These are phyloP conservation scores for Ceratocystis destructans DNA, from an alignment of 2,329 filamentous ascomycete species.

Conservation along the genomic window DNA sequence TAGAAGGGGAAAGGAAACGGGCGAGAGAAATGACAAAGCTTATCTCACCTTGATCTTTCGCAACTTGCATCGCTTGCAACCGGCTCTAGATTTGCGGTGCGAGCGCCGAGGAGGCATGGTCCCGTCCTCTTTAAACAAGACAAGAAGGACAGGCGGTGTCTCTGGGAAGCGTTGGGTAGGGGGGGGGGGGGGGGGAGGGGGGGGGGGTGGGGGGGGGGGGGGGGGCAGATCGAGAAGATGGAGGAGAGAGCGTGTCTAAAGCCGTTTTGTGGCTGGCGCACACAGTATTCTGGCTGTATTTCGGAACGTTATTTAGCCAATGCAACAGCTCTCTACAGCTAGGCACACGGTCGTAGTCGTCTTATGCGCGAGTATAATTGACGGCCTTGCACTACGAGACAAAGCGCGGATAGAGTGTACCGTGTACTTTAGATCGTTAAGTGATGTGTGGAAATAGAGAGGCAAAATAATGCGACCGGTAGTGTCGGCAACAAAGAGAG, in stretches of 20 bases:
- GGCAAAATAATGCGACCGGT: background rate
- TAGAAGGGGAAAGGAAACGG: background rate
- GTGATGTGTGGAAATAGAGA: background rate
- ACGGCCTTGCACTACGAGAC: no score
- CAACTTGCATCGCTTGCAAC: conserved; percentile 51
- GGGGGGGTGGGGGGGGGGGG: background rate
- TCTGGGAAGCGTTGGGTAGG: background rate
- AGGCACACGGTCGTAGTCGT: background rate
- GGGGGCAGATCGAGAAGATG: background rate
- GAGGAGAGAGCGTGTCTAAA: background rate
- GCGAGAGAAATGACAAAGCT: background rate
- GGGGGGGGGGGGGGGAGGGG: background rate
- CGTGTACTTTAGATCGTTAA: background rate
- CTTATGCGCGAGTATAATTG: no score
- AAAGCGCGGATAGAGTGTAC: no score
- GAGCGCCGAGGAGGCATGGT: conserved; percentile 51
- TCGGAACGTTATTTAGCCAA: no score
- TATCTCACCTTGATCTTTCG: conserved; percentile 52
- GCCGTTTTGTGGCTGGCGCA: background rate
- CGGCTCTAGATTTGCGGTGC: conserved; percentile 56
- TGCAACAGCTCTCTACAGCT: background rate
- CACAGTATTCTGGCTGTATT: background rate
- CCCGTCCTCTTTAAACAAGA: background rate
- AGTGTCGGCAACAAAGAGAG: background rate
- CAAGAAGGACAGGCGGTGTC: background rate